Base-by-base conservation (phyloP, 768 basidiomycete species). In the Boletus huronensis region DNA sequence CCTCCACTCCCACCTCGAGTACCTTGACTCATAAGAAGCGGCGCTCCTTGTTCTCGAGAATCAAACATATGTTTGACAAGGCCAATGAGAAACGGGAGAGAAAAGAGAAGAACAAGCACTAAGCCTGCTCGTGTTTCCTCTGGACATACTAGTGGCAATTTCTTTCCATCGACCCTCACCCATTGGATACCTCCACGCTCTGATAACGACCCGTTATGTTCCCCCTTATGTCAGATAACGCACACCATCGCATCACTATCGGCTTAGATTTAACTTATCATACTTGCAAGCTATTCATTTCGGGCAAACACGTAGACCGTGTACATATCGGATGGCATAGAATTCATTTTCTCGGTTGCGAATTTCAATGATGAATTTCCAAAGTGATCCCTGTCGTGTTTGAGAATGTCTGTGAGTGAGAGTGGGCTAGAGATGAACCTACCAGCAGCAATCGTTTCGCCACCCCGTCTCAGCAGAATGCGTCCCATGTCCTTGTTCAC, bases 401-500 rank as follows among this genome's bases (percentile, higher is more conserved):
- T 54, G 44, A 61, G 58, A 48, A 38, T 42, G 14, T 35, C 25
- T 47, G 25, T 3, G 19, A 43, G 23, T 2, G 19, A 13, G 16
- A 19, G 9, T 23, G 14, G 25, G n/a, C 5, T 23, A 21, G 2
- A 4, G 11, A 50, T 34, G 19, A 51, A 51, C 77, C 48, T 60
- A 87, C 94, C 95, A 42, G 95, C 95, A 36, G 86, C 93, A 55
- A 99, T 89, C 0, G 97, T 98, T 74, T 98, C 95, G 0, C 97
- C 97, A 29, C 84, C 85, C 50, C 96, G 76, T 41, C 97, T 77
- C 54, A 99, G 76, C 58, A 99, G 67, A 48, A 99, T 81, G 44
- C 97, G 75, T 0, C 97, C 97, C 97, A 98, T 97, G 52, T 95
- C 91, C 71, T 98, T 99, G 73, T 95, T 98, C 7, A 74, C 73